Evolutionary conservation across 441 rosid genomes (phyloP), one percentile per base, ranked within the genome.

Genomic region (Flueggea neowawraea): DNA sequence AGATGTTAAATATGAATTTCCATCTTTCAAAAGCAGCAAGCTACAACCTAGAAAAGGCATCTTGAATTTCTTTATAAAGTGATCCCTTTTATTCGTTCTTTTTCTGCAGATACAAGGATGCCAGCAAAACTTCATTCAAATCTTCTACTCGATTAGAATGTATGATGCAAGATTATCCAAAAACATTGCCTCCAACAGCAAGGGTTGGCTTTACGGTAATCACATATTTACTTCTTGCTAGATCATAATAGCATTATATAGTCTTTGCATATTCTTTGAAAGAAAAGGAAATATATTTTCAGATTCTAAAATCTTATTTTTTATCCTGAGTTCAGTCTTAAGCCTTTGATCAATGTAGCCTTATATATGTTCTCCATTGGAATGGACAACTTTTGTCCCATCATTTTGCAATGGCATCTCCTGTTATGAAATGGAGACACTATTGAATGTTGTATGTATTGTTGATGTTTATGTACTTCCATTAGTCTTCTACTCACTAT

Each of bases 141-240:
- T 95, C 99, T 69, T 91, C 99, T 62, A 89, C 99, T 73, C 82
- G 97, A 54, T 83, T 95, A 31, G 97, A 95, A 74, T 95, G 99
- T 62, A 89, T 89, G 99, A 95, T 95, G 99, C 99, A 91, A 81
- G 97, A 95, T 76, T 95, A 91, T 79, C 99, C 99, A 52, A 89
- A 91, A 74, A 95, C 99, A 45, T 69, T 95, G 76, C 89, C 97
- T 53, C 86, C 96, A 45, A 70, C 96, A 14, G 91, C 97, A 69
- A 68, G 86, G 58, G 97, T 94, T 75, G 99, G 99, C 67, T 94
- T 89, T 75, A 89, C 97, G 83, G 99, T 94, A n/a, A n/a, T n/a
- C n/a, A n/a, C n/a, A n/a, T n/a, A 41, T 69, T 50, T 71, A 53
- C 36, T 47, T 14, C 50, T 47, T 47, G 9, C 14, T 47, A 12